Evolutionary conservation across 2,329 filamentous ascomycete species (phyloP).

Genomic region (Fonsecaea multimorphosa): DNA sequence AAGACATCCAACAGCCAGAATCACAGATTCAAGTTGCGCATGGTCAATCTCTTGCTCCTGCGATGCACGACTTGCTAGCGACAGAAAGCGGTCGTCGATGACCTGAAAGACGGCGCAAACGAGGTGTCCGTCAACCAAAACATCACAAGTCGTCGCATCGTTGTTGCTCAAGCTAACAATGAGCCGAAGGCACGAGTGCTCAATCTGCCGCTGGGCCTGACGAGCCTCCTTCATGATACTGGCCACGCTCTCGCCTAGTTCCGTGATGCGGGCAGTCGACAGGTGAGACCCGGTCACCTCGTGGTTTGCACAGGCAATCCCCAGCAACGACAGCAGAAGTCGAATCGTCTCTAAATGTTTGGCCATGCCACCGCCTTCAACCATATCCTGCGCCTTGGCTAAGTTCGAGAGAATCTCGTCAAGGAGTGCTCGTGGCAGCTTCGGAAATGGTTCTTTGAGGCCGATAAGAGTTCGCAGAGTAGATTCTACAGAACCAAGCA

Average conservation of each 20-base stretch:
- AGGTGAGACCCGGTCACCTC: slow-evolving; percentile 14
- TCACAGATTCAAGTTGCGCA: slow-evolving; percentile 70
- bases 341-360: slow-evolving; percentile 21
- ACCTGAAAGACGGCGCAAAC: slow-evolving; percentile 48
- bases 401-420: slow-evolving; percentile 22
- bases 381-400: slow-evolving; percentile 12
- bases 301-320: slow-evolving; percentile 27
- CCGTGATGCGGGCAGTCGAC: slow-evolving; percentile 15
- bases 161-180: slow-evolving; percentile 88
- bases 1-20: slow-evolving; percentile 79
- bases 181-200: slow-evolving; percentile 65
- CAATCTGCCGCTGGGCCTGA: slow-evolving; percentile 26
- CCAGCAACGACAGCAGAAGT: slow-evolving; percentile 32
- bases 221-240: slow-evolving; percentile 25
- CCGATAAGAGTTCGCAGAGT: slow-evolving; percentile 30
- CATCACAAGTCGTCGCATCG: slow-evolving; percentile 69
- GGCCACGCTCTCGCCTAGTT: slow-evolving; percentile 29
- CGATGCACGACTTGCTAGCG: slow-evolving; percentile 43
- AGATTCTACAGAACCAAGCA: slow-evolving; percentile 35
- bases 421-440: slow-evolving; percentile 19
- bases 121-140: slow-evolving; percentile 62
- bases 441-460: slow-evolving; percentile 25
- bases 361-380: background rate
- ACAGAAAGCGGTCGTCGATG: slow-evolving; percentile 41
- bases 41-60: slow-evolving; percentile 50